Percentiles rank a stretch among this genome's conserved stretches.
These are phyloP conservation scores for Hyaloscypha variabilis DNA, from an alignment of 495 filamentous ascomycete genomes.

Conservation along the genomic window DNA sequence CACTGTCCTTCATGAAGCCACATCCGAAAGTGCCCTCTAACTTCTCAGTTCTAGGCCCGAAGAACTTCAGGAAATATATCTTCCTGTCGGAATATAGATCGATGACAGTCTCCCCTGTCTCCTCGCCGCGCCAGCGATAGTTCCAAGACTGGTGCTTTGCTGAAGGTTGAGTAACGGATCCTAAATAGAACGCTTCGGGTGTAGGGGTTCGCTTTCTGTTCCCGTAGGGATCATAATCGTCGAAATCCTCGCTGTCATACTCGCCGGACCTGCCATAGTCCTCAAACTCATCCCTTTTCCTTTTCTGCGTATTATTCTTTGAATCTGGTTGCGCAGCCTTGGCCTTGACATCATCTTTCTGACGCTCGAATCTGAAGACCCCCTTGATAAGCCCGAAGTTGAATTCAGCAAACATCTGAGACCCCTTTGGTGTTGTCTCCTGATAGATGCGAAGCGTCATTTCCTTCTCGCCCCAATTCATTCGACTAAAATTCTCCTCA, in stretches of 20 bases:
- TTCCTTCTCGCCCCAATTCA: background rate
- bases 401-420: constrained; percentile 22
- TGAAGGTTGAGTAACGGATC: background rate
- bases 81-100: background rate
- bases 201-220: constrained; percentile 1
- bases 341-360: background rate
- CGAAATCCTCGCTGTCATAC: background rate
- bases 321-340: background rate
- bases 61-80: constrained; percentile 1
- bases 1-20: background rate
- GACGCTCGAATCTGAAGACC: constrained; percentile 12
- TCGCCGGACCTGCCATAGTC: too few species aligned
- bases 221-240: background rate
- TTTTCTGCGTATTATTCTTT: background rate
- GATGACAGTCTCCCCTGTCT: background rate
- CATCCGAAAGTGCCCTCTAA: constrained; percentile 10
- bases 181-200: constrained; percentile 6
- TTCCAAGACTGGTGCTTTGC: background rate
- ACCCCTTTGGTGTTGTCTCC: background rate
- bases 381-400: constrained; percentile 6
- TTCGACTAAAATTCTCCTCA: background rate
- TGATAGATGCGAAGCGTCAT: constrained; percentile 5
- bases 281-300: background rate
- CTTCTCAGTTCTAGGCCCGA: background rate
- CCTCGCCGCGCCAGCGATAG: constrained; percentile 11